These are phyloP conservation scores for Cutaneotrichosporon cavernicola DNA, from an alignment of 1,284 basidiomycete genomes.

Conservation along the genomic window DNA sequence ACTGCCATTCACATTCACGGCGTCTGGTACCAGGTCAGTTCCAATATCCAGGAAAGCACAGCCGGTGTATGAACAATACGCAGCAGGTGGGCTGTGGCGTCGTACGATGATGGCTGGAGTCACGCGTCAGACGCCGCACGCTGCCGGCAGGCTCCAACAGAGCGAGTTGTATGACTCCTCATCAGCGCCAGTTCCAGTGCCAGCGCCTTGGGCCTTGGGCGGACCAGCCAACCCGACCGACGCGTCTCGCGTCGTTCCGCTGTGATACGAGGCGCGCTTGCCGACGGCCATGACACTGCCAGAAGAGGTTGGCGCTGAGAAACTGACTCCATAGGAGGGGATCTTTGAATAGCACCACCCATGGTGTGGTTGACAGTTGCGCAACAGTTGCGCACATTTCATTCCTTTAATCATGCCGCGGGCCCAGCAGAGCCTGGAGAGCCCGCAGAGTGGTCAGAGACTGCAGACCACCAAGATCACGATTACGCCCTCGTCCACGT, in stretches of 20 bases:
- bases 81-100: not conserved
- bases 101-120: conserved; percentile 2
- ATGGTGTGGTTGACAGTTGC: not conserved
- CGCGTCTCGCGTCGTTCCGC: not conserved
- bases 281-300: not conserved
- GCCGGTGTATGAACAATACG: conserved; percentile 1
- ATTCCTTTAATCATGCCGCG: not conserved
- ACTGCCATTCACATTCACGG: not conserved
- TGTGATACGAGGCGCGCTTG: not conserved
- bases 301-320: not conserved
- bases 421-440: too few relatives aligned
- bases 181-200: not conserved
- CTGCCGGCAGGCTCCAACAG: not conserved
- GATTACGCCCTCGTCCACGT: not conserved
- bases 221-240: not conserved
- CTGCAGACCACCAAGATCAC: not conserved
- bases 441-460: too few relatives aligned
- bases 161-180: not conserved
- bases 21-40: not conserved
- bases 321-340: not conserved
- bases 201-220: too few relatives aligned
- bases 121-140: not conserved
- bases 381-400: not conserved
- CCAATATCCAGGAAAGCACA: not conserved
- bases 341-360: not conserved